phyloP scores from a whole-genome alignment of 176 grass and related monocot genomes.

The Carex kokanica region DNA sequence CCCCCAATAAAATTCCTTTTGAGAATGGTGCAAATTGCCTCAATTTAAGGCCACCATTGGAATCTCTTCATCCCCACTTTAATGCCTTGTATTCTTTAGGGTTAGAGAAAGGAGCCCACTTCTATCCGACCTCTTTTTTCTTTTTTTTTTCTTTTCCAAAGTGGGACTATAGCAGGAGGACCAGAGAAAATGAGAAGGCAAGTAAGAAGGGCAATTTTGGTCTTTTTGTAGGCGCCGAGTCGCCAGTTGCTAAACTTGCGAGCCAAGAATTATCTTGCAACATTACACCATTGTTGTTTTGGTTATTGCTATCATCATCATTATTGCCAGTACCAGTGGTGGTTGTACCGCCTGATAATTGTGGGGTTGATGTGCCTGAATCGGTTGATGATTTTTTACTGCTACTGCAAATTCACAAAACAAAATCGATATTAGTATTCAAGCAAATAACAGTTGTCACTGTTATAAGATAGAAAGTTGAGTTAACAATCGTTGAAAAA shows the following conservation, averaged over 20 bases:
- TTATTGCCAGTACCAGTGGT: constrained; percentile 12
- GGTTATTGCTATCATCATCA: constrained; percentile 5
- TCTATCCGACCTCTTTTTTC: background rate
- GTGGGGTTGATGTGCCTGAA: constrained; percentile 17
- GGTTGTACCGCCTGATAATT: constrained; percentile 24
- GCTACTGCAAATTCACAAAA: constrained; percentile 18
- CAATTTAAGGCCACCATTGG: background rate
- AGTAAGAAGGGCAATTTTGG: background rate
- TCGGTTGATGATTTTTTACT: constrained; percentile 59
- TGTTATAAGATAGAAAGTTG: background rate
- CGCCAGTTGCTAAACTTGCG: constrained; percentile 71
- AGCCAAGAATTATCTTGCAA: constrained; percentile 67
- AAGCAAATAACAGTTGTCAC: background rate
- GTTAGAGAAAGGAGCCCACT: constrained; percentile 17
- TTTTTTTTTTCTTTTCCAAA: constrained; percentile 16
- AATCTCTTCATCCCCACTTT: background rate
- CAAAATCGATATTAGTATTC: constrained; percentile 13
- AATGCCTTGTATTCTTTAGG: background rate
- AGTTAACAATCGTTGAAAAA: background rate
- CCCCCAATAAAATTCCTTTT: constrained; percentile 21
- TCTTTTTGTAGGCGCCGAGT: constrained; percentile 12
- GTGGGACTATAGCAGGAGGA: constrained; percentile 44
- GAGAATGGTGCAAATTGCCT: constrained; percentile 26
- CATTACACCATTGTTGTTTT: constrained; percentile 49
- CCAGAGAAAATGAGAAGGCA: constrained; percentile 25